phyloP scores from a whole-genome alignment of 2,329 filamentous ascomycete species.

The Monilinia polystroma region DNA sequence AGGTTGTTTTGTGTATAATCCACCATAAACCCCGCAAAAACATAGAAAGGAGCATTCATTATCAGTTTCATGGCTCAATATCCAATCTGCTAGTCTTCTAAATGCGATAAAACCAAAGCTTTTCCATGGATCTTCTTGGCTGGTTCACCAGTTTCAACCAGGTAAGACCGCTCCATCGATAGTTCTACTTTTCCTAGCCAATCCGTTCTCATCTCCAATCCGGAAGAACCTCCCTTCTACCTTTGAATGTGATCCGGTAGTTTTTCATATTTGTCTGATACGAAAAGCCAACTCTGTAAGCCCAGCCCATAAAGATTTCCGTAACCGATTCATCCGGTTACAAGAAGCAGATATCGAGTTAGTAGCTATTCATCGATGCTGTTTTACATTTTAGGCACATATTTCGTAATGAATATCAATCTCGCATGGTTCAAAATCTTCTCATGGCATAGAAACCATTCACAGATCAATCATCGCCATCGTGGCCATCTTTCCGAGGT shows the following conservation, averaged over 20 bases:
- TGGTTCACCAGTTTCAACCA: background rate
- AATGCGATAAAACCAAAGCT: background rate
- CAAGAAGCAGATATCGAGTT: background rate
- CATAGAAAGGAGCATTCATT: background rate
- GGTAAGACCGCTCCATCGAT: background rate
- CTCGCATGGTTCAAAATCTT: background rate
- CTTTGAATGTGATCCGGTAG: background rate
- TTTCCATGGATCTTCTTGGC: background rate
- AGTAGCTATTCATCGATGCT: background rate
- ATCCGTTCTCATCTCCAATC: background rate
- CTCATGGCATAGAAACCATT: background rate
- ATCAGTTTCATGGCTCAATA: background rate
- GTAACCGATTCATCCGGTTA: background rate
- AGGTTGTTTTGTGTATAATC: background rate
- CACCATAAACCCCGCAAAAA: background rate
- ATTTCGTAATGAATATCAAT: background rate
- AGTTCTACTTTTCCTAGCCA: background rate
- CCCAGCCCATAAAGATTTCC: too few species aligned
- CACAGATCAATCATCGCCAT: constrained; percentile 27
- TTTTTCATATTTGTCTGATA: background rate
- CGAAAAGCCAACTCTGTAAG: background rate
- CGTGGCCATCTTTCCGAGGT: constrained; percentile 36
- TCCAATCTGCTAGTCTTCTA: background rate
- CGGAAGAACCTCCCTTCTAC: background rate
- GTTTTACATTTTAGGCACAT: background rate